Evolutionary conservation across 306 rosid species (phyloP), one percentile per base, ranked within the genome.

Genomic region (Dicorynia guianensis): DNA sequence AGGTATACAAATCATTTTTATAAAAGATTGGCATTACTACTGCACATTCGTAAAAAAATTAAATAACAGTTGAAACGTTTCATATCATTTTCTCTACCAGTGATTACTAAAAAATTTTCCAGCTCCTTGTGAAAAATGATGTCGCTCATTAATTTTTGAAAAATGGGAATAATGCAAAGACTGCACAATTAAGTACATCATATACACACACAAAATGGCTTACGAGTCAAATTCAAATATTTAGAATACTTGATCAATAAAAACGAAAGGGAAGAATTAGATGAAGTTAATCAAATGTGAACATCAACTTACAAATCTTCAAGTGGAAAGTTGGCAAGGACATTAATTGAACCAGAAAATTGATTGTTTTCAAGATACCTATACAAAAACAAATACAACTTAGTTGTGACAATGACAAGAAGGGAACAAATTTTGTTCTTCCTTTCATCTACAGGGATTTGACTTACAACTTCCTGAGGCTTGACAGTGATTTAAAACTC

Each of bases 341-440:
- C 85, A 72, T 87, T 86, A 64, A 94, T 75, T 49, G 94, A 69
- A 80, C 98, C 98, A 33, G 93, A 67, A 42, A 92, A 81, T 79
- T 90, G 67, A 83, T 94, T 94, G 47, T 91, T 81, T 82, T 91
- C 81, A 72, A 94, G 78, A 84, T 88, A 38, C 90, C 98, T 94
- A 90, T 64, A 61, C 30, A 60, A 57, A 44, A 56, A 81, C 11
- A 72, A 60, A 72, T 18, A 63, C n/a, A 60, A 33, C 75, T 82
- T 75, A 76, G 63, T 57, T 7, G 39, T 54, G 76, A 52, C 34
- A 15, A 73, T 56, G 38, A 72, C 44, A 18, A 50, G 17, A 70
- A 56, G 38, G 49, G 25, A 34, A 4, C 7, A 40, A 70, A 36
- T 52, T 0, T 11, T 4, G 36, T 63, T 0, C 3, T 19, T 25